These are phyloP conservation scores for Stephania japonica DNA, from an alignment of 164 flowering plant species.

Conservation along the genomic window DNA sequence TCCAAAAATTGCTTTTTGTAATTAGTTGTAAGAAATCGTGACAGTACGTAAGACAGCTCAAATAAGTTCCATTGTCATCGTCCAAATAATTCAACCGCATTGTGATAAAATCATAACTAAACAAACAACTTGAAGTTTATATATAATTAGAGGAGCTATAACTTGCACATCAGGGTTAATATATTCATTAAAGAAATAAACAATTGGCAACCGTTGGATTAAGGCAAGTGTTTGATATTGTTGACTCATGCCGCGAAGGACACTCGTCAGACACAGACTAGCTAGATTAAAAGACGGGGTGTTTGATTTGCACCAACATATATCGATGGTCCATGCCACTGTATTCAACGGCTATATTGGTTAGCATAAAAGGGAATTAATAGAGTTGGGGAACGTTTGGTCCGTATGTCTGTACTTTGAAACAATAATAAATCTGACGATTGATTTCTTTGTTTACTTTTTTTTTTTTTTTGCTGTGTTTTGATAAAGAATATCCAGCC, in stretches of 20 bases:
- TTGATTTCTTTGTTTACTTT: background rate
- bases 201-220: background rate
- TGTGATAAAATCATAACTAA: too few relatives aligned
- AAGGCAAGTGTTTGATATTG: background rate
- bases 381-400: background rate
- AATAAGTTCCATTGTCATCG: too few relatives aligned
- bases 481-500: background rate
- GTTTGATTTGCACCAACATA: background rate
- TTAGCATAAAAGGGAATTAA: background rate
- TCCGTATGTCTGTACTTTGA: background rate
- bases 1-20: too few relatives aligned
- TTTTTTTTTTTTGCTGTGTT: background rate
- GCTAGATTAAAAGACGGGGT: background rate
- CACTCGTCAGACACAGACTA: background rate
- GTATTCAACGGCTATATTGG: slow-evolving; percentile 1
- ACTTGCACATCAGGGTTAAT: too few relatives aligned
- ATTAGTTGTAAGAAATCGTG: too few relatives aligned
- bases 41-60: too few relatives aligned
- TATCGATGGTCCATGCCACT: background rate
- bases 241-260: background rate
- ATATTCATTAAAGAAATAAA: too few relatives aligned
- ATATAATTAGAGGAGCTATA: too few relatives aligned
- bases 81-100: too few relatives aligned
- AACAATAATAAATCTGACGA: background rate
- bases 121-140: too few relatives aligned